Evolutionary conservation across 805 yeast species (phyloP), one percentile per base, ranked within the genome.

Genomic region (Candida nonsorbophila): DNA sequence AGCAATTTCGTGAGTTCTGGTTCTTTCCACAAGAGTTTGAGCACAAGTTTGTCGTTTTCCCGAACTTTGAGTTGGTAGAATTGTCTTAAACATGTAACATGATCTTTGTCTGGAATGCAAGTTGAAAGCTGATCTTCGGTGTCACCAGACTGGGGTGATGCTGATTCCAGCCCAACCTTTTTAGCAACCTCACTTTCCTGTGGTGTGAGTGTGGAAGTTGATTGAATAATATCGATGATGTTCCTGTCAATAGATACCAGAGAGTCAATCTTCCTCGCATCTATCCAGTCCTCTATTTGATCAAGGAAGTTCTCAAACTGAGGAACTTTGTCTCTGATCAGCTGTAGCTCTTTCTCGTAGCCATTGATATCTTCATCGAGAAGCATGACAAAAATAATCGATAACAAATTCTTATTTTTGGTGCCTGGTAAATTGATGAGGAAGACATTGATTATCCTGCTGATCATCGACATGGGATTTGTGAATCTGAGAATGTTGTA

Each of bases 401-500:
- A 94, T 24, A 88, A 51, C 12, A 88, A 58, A 29, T 49, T 60
- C 23, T 50, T 47, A 7, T 56, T 44, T 3, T 44, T 46, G 2
- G 44, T 37, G 5, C 46, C 44, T 2, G 70, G 70, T 14, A 62
- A 34, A 29, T 58, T 53, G 18, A 62, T 84, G 62, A 92, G 74
- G 41, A 90, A 76, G 34, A 90, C 51, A 44, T 86, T 96, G 20
- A 88, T 72, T 51, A 90, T 59, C 14, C 79, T 75, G 37, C 87
- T 83, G 61, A 85, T 76, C 16, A 90, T 77, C 23, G 80, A 74
- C 57, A 87, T 75, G 2, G 98, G 97, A 47, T 90, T 90, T 0
- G 97, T 85, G 36, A 81, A 76, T 46, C 77, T 72, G 47, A 92
- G 55, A 14, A 90, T 81, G 13, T 84, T 84, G 24, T 79, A 78